A percentile compares a stretch with the other conserved stretches of the same genome.
These are phyloP conservation scores for Fusarium chaquense DNA, from an alignment of 2,329 filamentous ascomycete genomes.

Conservation along the genomic window DNA sequence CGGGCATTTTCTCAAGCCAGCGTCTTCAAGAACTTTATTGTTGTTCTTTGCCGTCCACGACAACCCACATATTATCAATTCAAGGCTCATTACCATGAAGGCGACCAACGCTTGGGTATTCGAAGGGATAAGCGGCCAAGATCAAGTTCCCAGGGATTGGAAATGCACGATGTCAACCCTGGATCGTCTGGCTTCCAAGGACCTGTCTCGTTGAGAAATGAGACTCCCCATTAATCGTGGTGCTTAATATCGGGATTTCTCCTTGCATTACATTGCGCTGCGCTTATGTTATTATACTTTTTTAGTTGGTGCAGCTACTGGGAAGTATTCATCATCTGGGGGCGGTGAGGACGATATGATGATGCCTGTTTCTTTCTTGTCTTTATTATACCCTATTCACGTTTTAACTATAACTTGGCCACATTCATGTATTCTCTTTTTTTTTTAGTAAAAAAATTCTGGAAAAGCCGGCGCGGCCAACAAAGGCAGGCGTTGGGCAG, in stretches of 20 bases:
- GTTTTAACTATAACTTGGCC: constrained; percentile 29
- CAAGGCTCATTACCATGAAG: constrained; percentile 79
- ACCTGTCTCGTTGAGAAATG: constrained; percentile 60
- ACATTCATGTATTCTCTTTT: constrained; percentile 29
- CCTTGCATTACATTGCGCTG: constrained; percentile 6
- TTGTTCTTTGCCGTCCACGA: constrained; percentile 84
- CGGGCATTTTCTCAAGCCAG: constrained; percentile 87
- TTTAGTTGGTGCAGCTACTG: constrained; percentile 41
- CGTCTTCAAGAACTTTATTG: constrained; percentile 80
- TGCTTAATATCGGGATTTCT: constrained; percentile 9
- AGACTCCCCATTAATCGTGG: constrained; percentile 43
- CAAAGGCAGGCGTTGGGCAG: constrained; percentile 28
- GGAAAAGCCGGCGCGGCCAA: constrained; percentile 29
- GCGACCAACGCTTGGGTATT: constrained; percentile 85
- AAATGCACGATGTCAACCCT: constrained; percentile 77
- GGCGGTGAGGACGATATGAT: constrained; percentile 36
- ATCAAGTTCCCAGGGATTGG: constrained; percentile 76
- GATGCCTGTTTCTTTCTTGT: constrained; percentile 42
- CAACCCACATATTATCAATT: constrained; percentile 91
- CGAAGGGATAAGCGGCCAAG: constrained; percentile 53
- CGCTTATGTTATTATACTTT: constrained; percentile 27
- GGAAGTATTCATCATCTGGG: constrained; percentile 43
- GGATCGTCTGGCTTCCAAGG: constrained; percentile 65
- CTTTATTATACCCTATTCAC: constrained; percentile 40
- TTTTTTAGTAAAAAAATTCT: constrained; percentile 11